Base-by-base conservation (phyloP, 1,139 yeast species). In the Zygosaccharomyces pseudobailii region DNA sequence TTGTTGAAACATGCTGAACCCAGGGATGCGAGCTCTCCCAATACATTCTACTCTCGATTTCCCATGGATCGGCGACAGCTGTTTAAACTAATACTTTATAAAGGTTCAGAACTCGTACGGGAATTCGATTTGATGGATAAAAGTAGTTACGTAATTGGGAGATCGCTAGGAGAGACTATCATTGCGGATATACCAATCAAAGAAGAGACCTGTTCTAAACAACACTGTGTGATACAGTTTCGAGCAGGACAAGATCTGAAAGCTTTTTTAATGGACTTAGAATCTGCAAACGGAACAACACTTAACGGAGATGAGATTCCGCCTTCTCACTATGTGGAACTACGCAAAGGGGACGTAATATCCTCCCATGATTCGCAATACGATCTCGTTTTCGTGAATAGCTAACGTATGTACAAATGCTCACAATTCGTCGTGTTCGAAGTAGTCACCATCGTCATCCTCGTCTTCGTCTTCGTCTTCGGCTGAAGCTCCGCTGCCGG, bases 361-460 rank as follows among this genome's bases (percentile, higher is more conserved):
- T 63, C 63, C 37, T 72, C 79, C 49, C 57, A 56, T 3, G 62
- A 71, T 45, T 68, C 70, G 48, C 65, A 42, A 9, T 53, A 45
- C 46, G 57, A 53, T 19, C 35, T 55, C 55, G 35, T 57, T 55
- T 48, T 56, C 37, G 38, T 53, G 34, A 52, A 48, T 22, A 51
- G 43, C 21, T 46, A 42, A 37, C 34, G 22, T 25, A 20, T 22
- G 21, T 40, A 46, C 47, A 41, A 43, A 24, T 30, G 40, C 30
- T 70, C 73, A 81, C 71, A 82, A 74, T 69, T 82, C 88, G 64
- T 82, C 87, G 65, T 80, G 85, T 50, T 64, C 68, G 48, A 67
- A 66, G 57, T 62, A 67, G 51, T 67, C 70, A 50, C 59, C 66
- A 54, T 71, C 78, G 55, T 81, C 82, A 43, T 80, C 87, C 58